phyloP scores from a whole-genome alignment of 169 alveolate genomes.

The Babesia caballi region DNA sequence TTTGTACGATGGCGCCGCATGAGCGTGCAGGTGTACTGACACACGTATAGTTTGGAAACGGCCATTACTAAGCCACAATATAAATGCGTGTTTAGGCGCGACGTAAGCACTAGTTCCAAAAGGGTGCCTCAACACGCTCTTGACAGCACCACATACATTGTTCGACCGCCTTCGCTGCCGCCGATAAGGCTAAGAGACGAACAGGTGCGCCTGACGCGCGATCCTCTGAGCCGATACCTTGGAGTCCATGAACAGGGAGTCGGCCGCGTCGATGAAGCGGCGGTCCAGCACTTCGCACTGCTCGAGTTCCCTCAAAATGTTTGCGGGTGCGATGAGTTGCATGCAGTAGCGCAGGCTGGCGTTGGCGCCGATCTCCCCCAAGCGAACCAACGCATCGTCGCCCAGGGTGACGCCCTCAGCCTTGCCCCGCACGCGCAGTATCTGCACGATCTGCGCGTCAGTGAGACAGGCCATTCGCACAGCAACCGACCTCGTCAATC shows the following conservation, averaged over 20 bases:
- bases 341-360: conserved; percentile 94
- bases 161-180: too few relatives aligned
- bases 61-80: too few relatives aligned
- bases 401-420: conserved; percentile 93
- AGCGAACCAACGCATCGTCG: conserved; percentile 92
- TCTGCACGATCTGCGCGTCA: conserved; percentile 74
- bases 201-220: conserved; percentile 89
- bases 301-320: conserved; percentile 89
- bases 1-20: too few relatives aligned
- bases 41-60: too few relatives aligned
- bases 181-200: conserved; percentile 79
- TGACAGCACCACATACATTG: too few relatives aligned
- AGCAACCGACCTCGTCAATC: conserved; percentile 78
- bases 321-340: conserved; percentile 96
- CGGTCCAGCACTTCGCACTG: conserved; percentile 87
- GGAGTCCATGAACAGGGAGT: conserved; percentile 94
- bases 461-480: not conserved
- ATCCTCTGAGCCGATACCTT: conserved; percentile 94
- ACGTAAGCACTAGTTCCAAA: too few relatives aligned
- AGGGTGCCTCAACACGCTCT: too few relatives aligned
- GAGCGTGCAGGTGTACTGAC: too few relatives aligned
- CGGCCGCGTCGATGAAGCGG: conserved; percentile 92
- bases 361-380: conserved; percentile 95
- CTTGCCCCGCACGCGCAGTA: conserved; percentile 94
- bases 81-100: too few relatives aligned